Conservation (phyloP, 208 protist species). For the Herpetomonas samuelpessoai region DNA sequence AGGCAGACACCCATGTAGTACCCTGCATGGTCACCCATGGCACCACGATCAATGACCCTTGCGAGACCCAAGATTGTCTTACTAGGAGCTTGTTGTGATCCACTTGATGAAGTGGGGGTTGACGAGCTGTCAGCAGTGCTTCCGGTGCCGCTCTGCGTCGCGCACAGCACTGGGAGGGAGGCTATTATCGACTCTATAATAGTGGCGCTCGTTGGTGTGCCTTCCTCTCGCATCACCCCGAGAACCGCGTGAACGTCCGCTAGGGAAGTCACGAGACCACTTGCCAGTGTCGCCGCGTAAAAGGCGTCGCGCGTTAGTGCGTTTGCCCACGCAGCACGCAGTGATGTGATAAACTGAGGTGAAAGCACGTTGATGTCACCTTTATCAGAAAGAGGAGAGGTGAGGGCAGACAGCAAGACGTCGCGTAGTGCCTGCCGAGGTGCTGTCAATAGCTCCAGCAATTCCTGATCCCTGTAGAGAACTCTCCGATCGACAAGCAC, state of each 20-base stretch:
- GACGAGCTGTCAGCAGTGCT: too few relatives aligned
- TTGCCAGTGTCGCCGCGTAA: slow-evolving; percentile 55
- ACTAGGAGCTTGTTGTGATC: background rate
- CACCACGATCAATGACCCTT: slow-evolving; percentile 16
- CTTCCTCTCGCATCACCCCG: slow-evolving; percentile 35
- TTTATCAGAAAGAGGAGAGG: too few relatives aligned
- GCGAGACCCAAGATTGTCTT: slow-evolving; percentile 24
- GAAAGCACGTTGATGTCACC: too few relatives aligned
- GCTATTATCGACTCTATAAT: too few relatives aligned
- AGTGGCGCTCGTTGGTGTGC: too few relatives aligned
- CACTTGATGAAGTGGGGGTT: background rate
- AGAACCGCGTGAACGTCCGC: slow-evolving; percentile 44
- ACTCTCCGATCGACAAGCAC: slow-evolving; percentile 5
- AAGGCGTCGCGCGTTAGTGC: slow-evolving; percentile 21
- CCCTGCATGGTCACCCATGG: slow-evolving; percentile 43
- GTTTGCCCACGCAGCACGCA: background rate
- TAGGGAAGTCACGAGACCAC: slow-evolving; percentile 23
- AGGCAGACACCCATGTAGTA: slow-evolving; percentile 75
- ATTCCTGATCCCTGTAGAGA: slow-evolving; percentile 3
- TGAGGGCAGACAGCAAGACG: too few relatives aligned
- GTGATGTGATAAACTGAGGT: too few relatives aligned
- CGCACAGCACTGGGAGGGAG: too few relatives aligned
- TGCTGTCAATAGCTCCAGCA: too few relatives aligned
- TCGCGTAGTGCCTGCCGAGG: too few relatives aligned
- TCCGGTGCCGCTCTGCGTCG: too few relatives aligned